Evolutionary conservation across 257 asterid genomes (phyloP).

Genomic region (Leptodermis oblonga): DNA sequence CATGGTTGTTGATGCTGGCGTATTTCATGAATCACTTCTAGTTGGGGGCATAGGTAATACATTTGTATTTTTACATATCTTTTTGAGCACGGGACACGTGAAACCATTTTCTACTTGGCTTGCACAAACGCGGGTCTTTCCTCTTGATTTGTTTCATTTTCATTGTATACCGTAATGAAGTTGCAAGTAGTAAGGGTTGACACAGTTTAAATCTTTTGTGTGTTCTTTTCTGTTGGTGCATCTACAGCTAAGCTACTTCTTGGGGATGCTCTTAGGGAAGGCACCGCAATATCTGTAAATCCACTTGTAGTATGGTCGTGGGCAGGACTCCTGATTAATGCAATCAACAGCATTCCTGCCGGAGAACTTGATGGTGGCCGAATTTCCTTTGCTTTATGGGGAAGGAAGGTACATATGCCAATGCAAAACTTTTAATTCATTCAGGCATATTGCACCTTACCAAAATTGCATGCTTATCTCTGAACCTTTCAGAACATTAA

Average conservation of each 20-base stretch:
- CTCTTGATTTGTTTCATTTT: not conserved
- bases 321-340: constrained; percentile 93
- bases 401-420: constrained; percentile 70
- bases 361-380: constrained; percentile 98
- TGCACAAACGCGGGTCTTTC: not conserved
- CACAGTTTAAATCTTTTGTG: constrained; percentile 7
- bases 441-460: not conserved
- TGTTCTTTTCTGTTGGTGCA: not conserved
- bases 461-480: not conserved
- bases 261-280: constrained; percentile 87
- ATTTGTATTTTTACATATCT: not conserved
- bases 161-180: not conserved
- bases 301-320: constrained; percentile 91
- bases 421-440: not conserved
- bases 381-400: constrained; percentile 83
- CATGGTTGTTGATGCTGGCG: constrained; percentile 68
- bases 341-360: constrained; percentile 93
- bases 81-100: not conserved
- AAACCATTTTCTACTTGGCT: constrained; percentile 3
- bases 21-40: constrained; percentile 84
- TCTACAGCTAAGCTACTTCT: constrained; percentile 82
- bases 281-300: constrained; percentile 70
- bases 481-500: not conserved
- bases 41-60: constrained; percentile 84
- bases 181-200: constrained; percentile 8